These are phyloP conservation scores for Auricularia sp. DNA, from an alignment of 768 basidiomycete species.

Conservation along the genomic window DNA sequence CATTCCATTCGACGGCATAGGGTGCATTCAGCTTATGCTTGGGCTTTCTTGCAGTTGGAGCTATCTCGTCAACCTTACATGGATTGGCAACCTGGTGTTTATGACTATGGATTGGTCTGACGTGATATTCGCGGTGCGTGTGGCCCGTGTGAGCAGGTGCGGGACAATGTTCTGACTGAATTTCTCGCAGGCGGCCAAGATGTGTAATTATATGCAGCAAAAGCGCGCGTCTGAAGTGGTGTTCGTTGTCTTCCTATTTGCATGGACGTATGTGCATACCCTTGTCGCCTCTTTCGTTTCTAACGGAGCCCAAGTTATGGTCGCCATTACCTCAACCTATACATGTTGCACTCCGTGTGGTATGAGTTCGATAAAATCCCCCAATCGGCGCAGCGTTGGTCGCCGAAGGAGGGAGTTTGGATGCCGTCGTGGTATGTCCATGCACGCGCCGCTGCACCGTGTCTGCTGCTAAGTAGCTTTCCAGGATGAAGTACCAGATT, in stretches of 20 bases:
- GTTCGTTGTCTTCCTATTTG: constrained; percentile 53
- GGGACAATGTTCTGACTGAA: not conserved
- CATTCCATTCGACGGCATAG: not conserved
- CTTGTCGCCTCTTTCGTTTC: not conserved
- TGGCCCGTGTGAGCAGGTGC: too few relatives aligned
- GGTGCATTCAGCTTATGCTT: not conserved
- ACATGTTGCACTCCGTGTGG: constrained; percentile 84
- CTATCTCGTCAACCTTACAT: constrained; percentile 66
- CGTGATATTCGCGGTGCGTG: constrained; percentile 67
- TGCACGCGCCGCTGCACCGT: too few relatives aligned
- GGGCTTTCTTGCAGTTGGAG: constrained; percentile 52
- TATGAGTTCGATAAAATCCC: constrained; percentile 64
- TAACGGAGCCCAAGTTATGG: constrained; percentile 53
- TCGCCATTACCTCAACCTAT: constrained; percentile 83
- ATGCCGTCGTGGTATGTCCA: constrained; percentile 42
- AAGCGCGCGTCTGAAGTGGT: constrained; percentile 49
- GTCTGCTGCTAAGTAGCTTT: too few relatives aligned
- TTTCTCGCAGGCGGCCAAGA: constrained; percentile 57
- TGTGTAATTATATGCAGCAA: constrained; percentile 77
- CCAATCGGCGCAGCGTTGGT: constrained; percentile 52
- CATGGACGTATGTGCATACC: constrained; percentile 65
- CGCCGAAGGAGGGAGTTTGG: constrained; percentile 56
- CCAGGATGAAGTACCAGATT: constrained; percentile 67
- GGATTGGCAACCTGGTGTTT: constrained; percentile 85
- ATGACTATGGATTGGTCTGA: constrained; percentile 98